These are phyloP conservation scores for Lentinula lateritia DNA, from an alignment of 768 basidiomycete genomes.

Conservation along the genomic window DNA sequence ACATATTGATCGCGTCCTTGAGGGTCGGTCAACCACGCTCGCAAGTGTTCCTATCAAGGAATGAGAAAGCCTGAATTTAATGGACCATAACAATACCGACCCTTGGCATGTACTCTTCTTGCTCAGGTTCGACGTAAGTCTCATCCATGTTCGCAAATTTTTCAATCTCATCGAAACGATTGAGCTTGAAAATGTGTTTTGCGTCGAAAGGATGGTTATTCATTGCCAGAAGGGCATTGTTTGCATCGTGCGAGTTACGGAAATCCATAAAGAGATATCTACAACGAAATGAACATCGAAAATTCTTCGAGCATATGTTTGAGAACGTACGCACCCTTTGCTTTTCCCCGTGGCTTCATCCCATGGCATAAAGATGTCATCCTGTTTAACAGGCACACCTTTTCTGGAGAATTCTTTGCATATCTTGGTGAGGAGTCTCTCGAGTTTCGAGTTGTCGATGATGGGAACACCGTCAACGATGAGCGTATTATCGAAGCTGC, in stretches of 20 bases:
- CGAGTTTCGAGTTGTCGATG: conserved; percentile 81
- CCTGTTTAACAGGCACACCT: conserved; percentile 69
- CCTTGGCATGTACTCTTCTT: conserved; percentile 69
- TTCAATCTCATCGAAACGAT: conserved; percentile 88
- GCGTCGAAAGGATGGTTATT: conserved; percentile 83
- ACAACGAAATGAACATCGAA: background rate
- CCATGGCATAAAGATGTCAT: conserved; percentile 86
- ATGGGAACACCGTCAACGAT: conserved; percentile 91
- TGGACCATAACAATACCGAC: conserved; percentile 30
- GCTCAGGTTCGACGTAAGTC: conserved; percentile 68
- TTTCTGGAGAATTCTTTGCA: conserved; percentile 80
- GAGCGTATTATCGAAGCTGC: conserved; percentile 85
- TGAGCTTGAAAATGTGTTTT: conserved; percentile 79
- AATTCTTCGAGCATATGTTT: background rate
- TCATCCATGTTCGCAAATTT: conserved; percentile 73
- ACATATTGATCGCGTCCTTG: conserved; percentile 95
- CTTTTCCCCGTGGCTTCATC: conserved; percentile 76
- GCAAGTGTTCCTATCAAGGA: conserved; percentile 75
- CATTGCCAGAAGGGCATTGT: conserved; percentile 58
- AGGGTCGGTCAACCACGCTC: conserved; percentile 90
- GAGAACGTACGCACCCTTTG: conserved; percentile 76
- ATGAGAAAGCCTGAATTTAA: background rate
- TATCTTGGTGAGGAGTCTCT: conserved; percentile 76
- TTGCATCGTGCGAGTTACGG: conserved; percentile 63
- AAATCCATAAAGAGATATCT: conserved; percentile 86